phyloP scores from a whole-genome alignment of 805 yeast genomes.

The Candida pseudofarinosa region DNA sequence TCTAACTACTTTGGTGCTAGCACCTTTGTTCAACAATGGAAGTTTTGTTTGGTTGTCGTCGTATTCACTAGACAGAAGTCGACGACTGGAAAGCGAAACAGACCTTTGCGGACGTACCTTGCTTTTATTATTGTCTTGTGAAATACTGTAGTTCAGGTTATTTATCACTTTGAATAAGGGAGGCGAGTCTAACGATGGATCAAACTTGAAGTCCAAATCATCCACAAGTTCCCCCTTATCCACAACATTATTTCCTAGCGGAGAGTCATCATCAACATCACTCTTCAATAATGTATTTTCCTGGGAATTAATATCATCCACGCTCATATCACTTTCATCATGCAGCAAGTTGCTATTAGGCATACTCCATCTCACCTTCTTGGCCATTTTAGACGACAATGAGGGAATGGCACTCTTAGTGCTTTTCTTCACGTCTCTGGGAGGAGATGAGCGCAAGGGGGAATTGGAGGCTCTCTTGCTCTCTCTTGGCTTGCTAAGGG shows the following conservation, averaged over 20 bases:
- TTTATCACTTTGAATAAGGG: conserved; percentile 12
- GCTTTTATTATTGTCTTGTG: not conserved
- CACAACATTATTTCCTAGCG: conserved; percentile 19
- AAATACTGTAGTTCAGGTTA: not conserved
- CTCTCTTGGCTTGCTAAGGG: conserved; percentile 5
- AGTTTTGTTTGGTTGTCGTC: conserved; percentile 12
- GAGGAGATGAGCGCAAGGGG: conserved; percentile 26
- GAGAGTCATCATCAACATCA: conserved; percentile 28
- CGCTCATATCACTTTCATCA: conserved; percentile 28
- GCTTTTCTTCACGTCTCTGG: conserved; percentile 15
- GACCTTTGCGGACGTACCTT: conserved; percentile 5
- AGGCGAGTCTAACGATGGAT: conserved; percentile 30
- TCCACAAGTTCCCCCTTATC: conserved; percentile 21
- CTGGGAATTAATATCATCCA: conserved; percentile 19
- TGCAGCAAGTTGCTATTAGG: conserved; percentile 17
- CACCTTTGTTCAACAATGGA: conserved; percentile 34
- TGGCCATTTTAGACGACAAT: conserved; percentile 12
- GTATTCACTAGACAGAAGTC: conserved; percentile 11
- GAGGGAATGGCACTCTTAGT: conserved; percentile 12
- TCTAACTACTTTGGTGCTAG: conserved; percentile 19
- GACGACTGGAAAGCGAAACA: conserved; percentile 9
- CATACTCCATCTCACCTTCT: conserved; percentile 47
- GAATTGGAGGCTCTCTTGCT: conserved; percentile 21
- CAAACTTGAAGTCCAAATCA: conserved; percentile 25
- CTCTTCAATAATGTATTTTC: conserved; percentile 14